These are phyloP conservation scores for Fraxinus cuspidata DNA, from an alignment of 257 asterid genomes.

Conservation along the genomic window DNA sequence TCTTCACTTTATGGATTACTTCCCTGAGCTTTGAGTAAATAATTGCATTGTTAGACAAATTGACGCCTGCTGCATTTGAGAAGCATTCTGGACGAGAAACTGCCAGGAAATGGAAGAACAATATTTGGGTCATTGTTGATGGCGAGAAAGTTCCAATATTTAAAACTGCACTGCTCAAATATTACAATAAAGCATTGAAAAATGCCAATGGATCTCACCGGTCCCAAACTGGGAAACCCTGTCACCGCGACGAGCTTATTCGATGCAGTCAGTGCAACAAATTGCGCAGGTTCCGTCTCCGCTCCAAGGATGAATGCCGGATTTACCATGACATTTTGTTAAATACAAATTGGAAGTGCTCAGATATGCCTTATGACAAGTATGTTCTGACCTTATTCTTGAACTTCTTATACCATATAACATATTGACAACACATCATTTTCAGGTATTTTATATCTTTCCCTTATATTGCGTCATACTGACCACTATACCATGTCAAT, in stretches of 20 bases:
- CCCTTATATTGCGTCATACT: neutral
- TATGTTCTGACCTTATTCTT: slow-evolving; percentile 29
- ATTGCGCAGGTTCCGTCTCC: slow-evolving; percentile 53
- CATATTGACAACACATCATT: neutral
- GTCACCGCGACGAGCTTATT: slow-evolving; percentile 54
- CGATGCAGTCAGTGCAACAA: slow-evolving; percentile 46
- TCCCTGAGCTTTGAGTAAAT: slow-evolving; percentile 16
- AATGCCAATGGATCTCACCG: slow-evolving; percentile 40
- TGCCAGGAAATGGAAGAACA: slow-evolving; percentile 61
- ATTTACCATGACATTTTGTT: slow-evolving; percentile 52
- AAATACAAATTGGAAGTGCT: slow-evolving; percentile 47
- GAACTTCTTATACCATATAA: neutral
- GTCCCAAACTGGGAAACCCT: slow-evolving; percentile 33
- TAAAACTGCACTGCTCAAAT: slow-evolving; percentile 52
- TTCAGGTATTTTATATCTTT: neutral
- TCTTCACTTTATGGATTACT: neutral
- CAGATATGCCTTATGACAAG: slow-evolving; percentile 50
- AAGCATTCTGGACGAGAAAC: slow-evolving; percentile 63
- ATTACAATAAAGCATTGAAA: slow-evolving; percentile 48
- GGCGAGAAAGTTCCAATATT: slow-evolving; percentile 59
- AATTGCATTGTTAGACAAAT: slow-evolving; percentile 38
- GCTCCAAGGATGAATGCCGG: slow-evolving; percentile 53
- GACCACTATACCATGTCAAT: neutral
- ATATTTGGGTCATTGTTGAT: slow-evolving; percentile 50
- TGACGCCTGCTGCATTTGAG: slow-evolving; percentile 63